Conservation (phyloP, 768 basidiomycete species). For the Auriscalpium microsporum region DNA sequence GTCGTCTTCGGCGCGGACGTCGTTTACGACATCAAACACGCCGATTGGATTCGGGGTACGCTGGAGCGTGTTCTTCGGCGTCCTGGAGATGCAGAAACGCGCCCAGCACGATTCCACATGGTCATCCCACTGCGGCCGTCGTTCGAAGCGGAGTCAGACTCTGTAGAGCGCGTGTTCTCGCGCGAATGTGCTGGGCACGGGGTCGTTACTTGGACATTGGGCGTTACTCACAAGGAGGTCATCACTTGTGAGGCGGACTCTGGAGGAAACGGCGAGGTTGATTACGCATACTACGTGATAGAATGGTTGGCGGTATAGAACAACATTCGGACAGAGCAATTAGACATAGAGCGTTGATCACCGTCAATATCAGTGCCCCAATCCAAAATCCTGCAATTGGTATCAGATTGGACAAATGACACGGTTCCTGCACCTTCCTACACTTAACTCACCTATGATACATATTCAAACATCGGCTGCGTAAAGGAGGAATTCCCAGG, state of each 20-base stretch:
- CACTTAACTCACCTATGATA: not conserved
- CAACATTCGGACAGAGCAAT: too few relatives aligned
- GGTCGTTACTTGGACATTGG: slow-evolving; percentile 26
- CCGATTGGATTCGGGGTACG: slow-evolving; percentile 37
- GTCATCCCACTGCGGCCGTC: slow-evolving; percentile 69
- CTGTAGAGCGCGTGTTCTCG: slow-evolving; percentile 50
- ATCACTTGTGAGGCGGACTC: slow-evolving; percentile 44
- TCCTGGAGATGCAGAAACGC: slow-evolving; percentile 16
- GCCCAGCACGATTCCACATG: slow-evolving; percentile 48
- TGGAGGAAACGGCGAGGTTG: slow-evolving; percentile 40
- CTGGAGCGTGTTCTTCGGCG: slow-evolving; percentile 30
- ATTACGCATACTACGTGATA: slow-evolving; percentile 66
- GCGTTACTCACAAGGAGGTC: slow-evolving; percentile 44
- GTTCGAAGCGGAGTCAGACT: slow-evolving; percentile 48
- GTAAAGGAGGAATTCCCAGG: slow-evolving; percentile 77
- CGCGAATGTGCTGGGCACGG: slow-evolving; percentile 8
- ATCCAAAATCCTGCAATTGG: too few relatives aligned
- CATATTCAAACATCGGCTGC: slow-evolving; percentile 17
- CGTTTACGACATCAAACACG: slow-evolving; percentile 43
- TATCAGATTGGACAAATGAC: too few relatives aligned
- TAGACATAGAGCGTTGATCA: too few relatives aligned
- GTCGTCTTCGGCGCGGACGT: slow-evolving; percentile 46
- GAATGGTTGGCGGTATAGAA: slow-evolving; percentile 40
- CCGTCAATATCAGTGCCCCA: too few relatives aligned
- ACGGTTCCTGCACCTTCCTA: not conserved